Evolutionary conservation across 352 stramenopile genomes (phyloP).

Genomic region (Phytophthora hybrid): DNA sequence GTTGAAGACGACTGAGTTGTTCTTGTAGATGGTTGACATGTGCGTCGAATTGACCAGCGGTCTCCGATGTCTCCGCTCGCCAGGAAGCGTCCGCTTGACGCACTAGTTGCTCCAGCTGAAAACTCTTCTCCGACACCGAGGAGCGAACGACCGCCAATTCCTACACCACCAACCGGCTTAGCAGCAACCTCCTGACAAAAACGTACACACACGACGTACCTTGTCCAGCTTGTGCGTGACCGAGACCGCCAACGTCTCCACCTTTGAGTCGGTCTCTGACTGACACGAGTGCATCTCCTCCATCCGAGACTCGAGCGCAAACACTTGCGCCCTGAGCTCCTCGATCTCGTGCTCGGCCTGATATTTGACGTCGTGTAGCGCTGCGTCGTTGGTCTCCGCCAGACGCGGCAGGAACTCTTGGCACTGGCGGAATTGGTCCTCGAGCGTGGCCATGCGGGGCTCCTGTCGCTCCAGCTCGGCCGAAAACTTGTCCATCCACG

Average conservation of each 20-base stretch:
- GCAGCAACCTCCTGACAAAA: neutral
- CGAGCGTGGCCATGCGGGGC: constrained; percentile 37
- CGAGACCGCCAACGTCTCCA: constrained; percentile 53
- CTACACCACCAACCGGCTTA: constrained; percentile 25
- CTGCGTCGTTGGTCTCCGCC: constrained; percentile 33
- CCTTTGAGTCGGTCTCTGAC: constrained; percentile 39
- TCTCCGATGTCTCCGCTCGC: constrained; percentile 30
- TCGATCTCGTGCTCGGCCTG: constrained; percentile 51
- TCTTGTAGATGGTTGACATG: constrained; percentile 33
- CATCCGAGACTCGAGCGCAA: constrained; percentile 50
- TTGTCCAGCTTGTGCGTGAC: constrained; percentile 56
- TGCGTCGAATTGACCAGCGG: constrained; percentile 8
- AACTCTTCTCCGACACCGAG: constrained; percentile 66
- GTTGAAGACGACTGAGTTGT: constrained; percentile 21
- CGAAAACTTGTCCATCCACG: constrained; percentile 79
- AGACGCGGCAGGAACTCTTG: constrained; percentile 53
- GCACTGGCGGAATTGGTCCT: constrained; percentile 54
- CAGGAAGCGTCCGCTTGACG: constrained; percentile 33
- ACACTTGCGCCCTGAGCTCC: constrained; percentile 62
- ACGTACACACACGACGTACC: constrained; percentile 22
- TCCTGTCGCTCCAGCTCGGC: constrained; percentile 51
- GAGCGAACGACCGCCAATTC: constrained; percentile 64
- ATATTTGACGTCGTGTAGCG: constrained; percentile 36
- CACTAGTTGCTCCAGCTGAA: constrained; percentile 48
- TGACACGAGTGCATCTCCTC: constrained; percentile 51